Evolutionary conservation across 1,139 yeast genomes (phyloP).

Genomic region (Meyerozyma guilliermondii): DNA sequence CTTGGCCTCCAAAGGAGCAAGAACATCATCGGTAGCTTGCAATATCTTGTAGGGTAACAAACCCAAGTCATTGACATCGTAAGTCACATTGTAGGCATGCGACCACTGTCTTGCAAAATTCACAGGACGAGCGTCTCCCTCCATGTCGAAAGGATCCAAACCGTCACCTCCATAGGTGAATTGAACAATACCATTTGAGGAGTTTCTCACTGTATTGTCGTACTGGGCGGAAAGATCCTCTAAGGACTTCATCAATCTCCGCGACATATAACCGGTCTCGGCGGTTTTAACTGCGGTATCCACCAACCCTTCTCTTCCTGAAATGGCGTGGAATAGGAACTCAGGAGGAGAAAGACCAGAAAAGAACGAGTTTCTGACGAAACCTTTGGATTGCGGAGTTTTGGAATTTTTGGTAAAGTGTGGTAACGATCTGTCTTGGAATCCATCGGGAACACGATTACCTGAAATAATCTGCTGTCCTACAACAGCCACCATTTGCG

Average conservation of each 20-base stretch:
- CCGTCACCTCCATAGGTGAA: slow-evolving; percentile 99
- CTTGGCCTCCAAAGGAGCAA: slow-evolving; percentile 56
- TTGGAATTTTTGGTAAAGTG: slow-evolving; percentile 95
- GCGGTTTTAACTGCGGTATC: slow-evolving; percentile 99
- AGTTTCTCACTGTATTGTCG: slow-evolving; percentile 92
- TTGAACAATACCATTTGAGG: slow-evolving; percentile 94
- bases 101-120: slow-evolving; percentile 94
- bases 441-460: slow-evolving; percentile 98
- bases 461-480: slow-evolving; percentile 99
- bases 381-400: slow-evolving; percentile 97
- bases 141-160: slow-evolving; percentile 97
- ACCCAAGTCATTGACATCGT: slow-evolving; percentile 48
- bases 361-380: slow-evolving; percentile 92
- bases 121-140: slow-evolving; percentile 96
- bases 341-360: slow-evolving; percentile 96
- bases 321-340: slow-evolving; percentile 95
- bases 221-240: slow-evolving; percentile 94
- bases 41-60: slow-evolving; percentile 69
- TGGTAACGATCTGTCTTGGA: slow-evolving; percentile 96
- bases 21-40: slow-evolving; percentile 48
- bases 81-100: slow-evolving; percentile 76
- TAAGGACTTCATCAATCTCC: slow-evolving; percentile 95
- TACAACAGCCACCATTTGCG: slow-evolving; percentile 99
- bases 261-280: slow-evolving; percentile 98
- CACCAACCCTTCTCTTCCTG: slow-evolving; percentile 99